phyloP scores from a whole-genome alignment of 164 flowering plant genomes.

The Vitis cinerea region DNA sequence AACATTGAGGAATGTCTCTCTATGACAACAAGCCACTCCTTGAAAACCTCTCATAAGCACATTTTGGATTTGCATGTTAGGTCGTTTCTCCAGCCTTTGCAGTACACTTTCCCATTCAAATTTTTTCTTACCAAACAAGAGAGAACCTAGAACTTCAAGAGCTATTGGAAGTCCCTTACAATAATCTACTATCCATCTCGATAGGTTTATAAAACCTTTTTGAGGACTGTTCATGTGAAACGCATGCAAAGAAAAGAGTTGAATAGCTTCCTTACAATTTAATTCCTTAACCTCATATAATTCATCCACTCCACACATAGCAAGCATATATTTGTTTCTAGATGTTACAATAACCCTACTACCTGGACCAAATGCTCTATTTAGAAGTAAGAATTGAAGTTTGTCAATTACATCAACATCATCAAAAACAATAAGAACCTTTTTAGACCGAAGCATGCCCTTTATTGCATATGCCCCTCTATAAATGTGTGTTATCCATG shows the following conservation, averaged over 20 bases:
- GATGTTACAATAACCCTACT: background rate
- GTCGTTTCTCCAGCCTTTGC: no score
- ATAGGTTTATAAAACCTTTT: background rate
- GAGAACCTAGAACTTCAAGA: slow-evolving; percentile 1
- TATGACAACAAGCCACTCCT: no score
- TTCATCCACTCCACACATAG: background rate
- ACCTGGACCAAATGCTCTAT: background rate
- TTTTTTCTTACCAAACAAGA: background rate
- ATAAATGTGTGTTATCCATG: accelerated
- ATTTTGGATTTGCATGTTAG: background rate
- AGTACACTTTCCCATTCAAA: background rate
- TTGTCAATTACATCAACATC: background rate
- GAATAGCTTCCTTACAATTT: background rate
- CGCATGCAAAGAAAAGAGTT: background rate
- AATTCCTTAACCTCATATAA: background rate
- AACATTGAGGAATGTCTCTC: slow-evolving; percentile 5
- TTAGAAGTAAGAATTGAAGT: no score
- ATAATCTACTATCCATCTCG: background rate
- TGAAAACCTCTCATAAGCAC: background rate
- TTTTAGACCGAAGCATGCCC: background rate
- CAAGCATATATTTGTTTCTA: background rate
- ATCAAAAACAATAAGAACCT: background rate
- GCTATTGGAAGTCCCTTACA: slow-evolving; percentile 8
- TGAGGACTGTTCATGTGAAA: background rate
- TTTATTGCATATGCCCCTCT: no score